Evolutionary conservation across 148 eudicot genomes (phyloP), one percentile per base, ranked within the genome.

Genomic region (Camellia lanceoleosa): DNA sequence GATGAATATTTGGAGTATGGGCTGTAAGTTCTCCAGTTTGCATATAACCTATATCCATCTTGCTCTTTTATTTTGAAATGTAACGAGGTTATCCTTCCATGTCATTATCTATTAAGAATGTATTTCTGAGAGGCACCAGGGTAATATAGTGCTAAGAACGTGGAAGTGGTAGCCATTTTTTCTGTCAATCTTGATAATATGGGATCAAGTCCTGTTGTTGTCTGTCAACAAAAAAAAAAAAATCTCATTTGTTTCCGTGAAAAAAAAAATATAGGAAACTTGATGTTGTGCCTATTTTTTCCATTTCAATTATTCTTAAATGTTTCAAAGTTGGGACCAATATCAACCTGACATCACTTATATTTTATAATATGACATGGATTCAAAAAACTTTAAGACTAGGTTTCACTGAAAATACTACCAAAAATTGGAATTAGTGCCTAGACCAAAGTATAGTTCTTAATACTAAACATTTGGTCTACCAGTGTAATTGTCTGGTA

Each of bases 1-100:
- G 98, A 97, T 79, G 99, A 97, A 62, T 94, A 94, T 81, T 84
- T 97, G 83, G 99, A 94, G 83, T 94, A 90, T 69, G 86, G 92
- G 82, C 83, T 80, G 98, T 97, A 91, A 91, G 99, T 87, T 58
- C 4, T 82, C 41, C 55, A 11, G 23, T 42, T 30, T 77, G 44
- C 63, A 63, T 62, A 30, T 23, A 19, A 18, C 20, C 52, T 58
- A 14, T 54, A 23, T 58, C 44, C 52, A 49, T 42, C 61, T 11
- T 23, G 10, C 23, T 49, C 49, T 55, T 75, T 64, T 43, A 30
- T 30, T 44, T 54, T 46, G 15, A 30, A 4, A 55, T 51, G 41
- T 64, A n/a, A 38, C 11, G 7, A 52, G 2, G 12, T 51, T 66
- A 38, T 65, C n/a, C 14, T 65, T 5, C 65, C 49, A 51, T 52